Percentiles rank a stretch among this genome's conserved stretches.
Evolutionary conservation across 2,329 filamentous ascomycete species (phyloP).

Genomic region (Colletotrichum somersetense): DNA sequence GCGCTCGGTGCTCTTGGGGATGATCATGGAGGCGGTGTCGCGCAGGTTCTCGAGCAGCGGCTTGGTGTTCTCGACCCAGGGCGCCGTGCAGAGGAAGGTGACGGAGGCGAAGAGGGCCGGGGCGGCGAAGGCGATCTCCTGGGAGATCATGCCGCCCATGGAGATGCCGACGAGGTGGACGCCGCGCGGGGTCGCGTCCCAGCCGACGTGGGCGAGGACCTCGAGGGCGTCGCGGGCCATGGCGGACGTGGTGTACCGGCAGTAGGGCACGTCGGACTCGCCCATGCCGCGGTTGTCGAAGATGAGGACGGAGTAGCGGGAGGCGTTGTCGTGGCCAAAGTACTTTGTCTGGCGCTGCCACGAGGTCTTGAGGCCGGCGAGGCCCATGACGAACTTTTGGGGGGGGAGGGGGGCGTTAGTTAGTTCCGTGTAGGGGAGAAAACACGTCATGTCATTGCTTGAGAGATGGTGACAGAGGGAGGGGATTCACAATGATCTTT

Average conservation of each 20-base stretch:
- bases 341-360: constrained; percentile 89
- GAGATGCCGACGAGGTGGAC: constrained; percentile 82
- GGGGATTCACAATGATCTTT: constrained; percentile 76
- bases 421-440: not conserved
- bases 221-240: constrained; percentile 87
- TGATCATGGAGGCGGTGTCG: constrained; percentile 66
- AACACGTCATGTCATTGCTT: not conserved
- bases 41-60: constrained; percentile 75
- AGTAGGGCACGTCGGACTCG: constrained; percentile 79
- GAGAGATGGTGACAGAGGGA: not conserved
- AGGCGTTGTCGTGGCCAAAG: constrained; percentile 79
- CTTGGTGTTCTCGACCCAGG: constrained; percentile 70
- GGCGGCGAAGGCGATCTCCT: constrained; percentile 76
- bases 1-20: constrained; percentile 78
- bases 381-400: constrained; percentile 81
- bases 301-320: constrained; percentile 79
- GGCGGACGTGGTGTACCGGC: constrained; percentile 83
- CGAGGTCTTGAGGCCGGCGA: constrained; percentile 74
- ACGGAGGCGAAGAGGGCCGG: constrained; percentile 68
- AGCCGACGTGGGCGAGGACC: constrained; percentile 76
- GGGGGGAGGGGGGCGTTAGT: not conserved
- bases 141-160: constrained; percentile 93
- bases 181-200: constrained; percentile 63
- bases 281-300: constrained; percentile 91
- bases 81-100: constrained; percentile 72